Evolutionary conservation across 176 grass and related monocot species (phyloP).

Genomic region (Aegilops speltoides): DNA sequence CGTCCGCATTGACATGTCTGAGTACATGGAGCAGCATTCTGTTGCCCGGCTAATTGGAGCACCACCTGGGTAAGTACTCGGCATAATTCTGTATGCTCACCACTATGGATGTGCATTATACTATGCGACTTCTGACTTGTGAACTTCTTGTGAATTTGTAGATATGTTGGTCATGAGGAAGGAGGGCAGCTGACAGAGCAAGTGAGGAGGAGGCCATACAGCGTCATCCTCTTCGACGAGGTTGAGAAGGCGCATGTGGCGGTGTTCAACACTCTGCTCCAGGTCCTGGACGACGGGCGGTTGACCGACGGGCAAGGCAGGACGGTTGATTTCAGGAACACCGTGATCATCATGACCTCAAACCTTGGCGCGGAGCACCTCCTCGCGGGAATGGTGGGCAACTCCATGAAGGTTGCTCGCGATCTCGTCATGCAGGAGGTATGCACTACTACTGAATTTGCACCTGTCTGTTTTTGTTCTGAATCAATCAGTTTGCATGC

Average conservation of each 20-base stretch:
- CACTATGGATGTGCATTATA: not conserved
- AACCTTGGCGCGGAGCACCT: conserved; percentile 92
- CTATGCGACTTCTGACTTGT: not conserved
- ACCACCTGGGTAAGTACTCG: conserved; percentile 65
- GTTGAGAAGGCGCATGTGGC: conserved; percentile 90
- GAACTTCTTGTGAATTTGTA: conserved; percentile 7
- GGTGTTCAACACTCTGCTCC: conserved; percentile 93
- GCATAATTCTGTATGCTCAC: not conserved
- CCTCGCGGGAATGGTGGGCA: conserved; percentile 74
- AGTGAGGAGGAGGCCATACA: conserved; percentile 74
- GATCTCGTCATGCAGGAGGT: conserved; percentile 82
- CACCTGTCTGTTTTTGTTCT: not conserved
- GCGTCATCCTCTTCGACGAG: conserved; percentile 91
- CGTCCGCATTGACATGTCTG: conserved; percentile 88
- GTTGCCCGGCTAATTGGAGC: conserved; percentile 80
- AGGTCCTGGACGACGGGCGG: conserved; percentile 88
- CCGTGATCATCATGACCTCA: conserved; percentile 93
- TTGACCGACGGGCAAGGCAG: conserved; percentile 86
- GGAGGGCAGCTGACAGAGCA: conserved; percentile 87
- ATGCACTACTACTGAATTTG: not conserved
- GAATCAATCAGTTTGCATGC: not conserved
- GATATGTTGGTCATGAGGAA: conserved; percentile 92
- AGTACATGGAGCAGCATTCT: conserved; percentile 96
- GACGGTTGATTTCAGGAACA: conserved; percentile 88
- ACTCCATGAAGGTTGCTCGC: conserved; percentile 70